Evolutionary conservation across 2,329 filamentous ascomycete genomes (phyloP), one percentile per base, ranked within the genome.

Genomic region (Juglanconis juglandina): DNA sequence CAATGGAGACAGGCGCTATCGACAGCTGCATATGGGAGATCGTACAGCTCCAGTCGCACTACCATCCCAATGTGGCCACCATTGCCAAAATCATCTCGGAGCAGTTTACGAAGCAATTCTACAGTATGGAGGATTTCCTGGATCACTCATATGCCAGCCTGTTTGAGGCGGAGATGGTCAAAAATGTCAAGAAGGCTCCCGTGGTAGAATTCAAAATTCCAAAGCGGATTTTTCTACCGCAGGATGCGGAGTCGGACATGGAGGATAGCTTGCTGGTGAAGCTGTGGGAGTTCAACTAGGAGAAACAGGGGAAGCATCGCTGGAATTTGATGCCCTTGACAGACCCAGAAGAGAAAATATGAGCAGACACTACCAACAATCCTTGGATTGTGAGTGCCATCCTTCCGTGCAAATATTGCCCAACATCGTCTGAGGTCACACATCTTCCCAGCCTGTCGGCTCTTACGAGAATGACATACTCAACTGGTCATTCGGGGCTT

Each of bases 11-110:
- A 0, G 76, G 82, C 44, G 95, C 96, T 17, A 91, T 99, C 61
- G 92, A 98, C 60, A 96, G 92, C 74, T 92, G 89, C 72, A 77
- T 99, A 7, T 99, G 95, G 96, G 95, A 99, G 73, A 82, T 99
- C 56, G 90, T 96, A 62, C 92, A 92, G 61, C 79, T 98, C 60
- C 92, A 96, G 73, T 88, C 87, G 1, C 96, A 99, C 74, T 98
- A 96, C 74, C 95, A 99, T 71, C 95, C 96, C 13, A 99, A 98
- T 68, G 92, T 99, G 32, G 93, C 94, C 0, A 95, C 93, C 3
- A 87, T 99, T 66, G 89, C 92, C 49, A 95, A 92, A 75, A 96
- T 99, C 65, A 87, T 99, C 60, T 91, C 91, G 2, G 92, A 98
- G 76, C 95, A 98, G 73, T 99, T 98, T 73, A 99, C 95, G 2